A percentile compares a stretch with the other conserved stretches of the same genome.
Evolutionary conservation across 306 rosid genomes (phyloP).

Genomic region (Pueraria montana): DNA sequence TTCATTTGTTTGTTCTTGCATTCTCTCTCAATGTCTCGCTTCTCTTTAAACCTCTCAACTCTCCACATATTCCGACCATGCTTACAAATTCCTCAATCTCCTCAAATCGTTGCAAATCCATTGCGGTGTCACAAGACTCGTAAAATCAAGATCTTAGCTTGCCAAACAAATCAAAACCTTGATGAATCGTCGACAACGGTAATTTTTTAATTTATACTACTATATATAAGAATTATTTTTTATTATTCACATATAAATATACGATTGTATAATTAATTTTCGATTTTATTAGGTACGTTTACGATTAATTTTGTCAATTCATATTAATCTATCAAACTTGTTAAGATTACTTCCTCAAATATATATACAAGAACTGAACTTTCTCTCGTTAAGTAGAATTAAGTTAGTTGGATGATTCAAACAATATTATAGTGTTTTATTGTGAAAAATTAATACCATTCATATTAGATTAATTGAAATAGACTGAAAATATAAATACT

Average conservation of each 20-base stretch:
- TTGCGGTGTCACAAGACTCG: constrained; percentile 42
- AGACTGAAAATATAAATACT: background rate
- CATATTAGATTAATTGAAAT: background rate
- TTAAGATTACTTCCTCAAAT: background rate
- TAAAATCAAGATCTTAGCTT: constrained; percentile 56
- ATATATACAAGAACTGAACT: background rate
- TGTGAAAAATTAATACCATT: background rate
- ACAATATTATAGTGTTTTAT: background rate
- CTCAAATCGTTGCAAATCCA: constrained; percentile 32
- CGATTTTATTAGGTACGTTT: background rate
- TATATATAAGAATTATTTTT: background rate
- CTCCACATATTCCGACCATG: constrained; percentile 62
- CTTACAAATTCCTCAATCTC: constrained; percentile 50
- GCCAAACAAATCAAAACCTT: constrained; percentile 63
- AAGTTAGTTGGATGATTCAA: background rate
- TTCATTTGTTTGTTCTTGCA: background rate
- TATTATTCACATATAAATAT: background rate
- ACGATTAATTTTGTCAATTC: background rate
- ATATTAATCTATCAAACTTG: background rate
- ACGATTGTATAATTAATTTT: background rate
- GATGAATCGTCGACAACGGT: constrained; percentile 63
- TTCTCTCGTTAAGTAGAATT: background rate
- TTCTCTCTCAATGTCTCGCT: constrained; percentile 61
- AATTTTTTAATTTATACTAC: background rate
- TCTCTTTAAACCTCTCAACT: constrained; percentile 58